Evolutionary conservation across 306 rosid species (phyloP).

Genomic region (Quercus mongolica): DNA sequence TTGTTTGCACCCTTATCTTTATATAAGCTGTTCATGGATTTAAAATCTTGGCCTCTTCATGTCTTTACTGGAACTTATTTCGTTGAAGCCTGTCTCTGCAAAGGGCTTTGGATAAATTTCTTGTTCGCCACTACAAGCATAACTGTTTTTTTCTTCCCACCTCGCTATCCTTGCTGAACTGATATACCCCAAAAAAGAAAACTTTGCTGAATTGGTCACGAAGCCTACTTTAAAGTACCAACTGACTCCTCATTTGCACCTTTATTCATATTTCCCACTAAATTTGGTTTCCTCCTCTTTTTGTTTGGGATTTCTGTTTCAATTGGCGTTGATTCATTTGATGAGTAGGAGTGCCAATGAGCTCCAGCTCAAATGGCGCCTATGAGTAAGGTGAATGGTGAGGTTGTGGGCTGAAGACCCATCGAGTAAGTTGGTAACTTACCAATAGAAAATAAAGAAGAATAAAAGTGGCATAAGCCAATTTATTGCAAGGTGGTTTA

Average conservation of each 20-base stretch:
- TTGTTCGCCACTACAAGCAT: neutral
- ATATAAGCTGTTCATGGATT: neutral
- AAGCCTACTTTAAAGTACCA: neutral
- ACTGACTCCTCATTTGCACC: neutral
- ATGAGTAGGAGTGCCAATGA: too few relatives aligned
- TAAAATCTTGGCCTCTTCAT: neutral
- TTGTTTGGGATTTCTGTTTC: neutral
- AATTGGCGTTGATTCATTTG: neutral
- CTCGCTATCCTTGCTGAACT: too few relatives aligned
- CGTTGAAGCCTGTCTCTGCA: slow-evolving; percentile 21
- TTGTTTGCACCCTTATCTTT: neutral
- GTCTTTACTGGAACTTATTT: slow-evolving; percentile 10
- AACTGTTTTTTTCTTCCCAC: neutral
- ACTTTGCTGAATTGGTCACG: neutral
- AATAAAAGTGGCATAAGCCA: neutral
- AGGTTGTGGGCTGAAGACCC: too few relatives aligned
- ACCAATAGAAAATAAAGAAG: too few relatives aligned
- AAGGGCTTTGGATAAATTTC: neutral
- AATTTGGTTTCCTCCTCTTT: neutral
- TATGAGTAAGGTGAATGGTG: too few relatives aligned
- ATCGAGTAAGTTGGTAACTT: too few relatives aligned
- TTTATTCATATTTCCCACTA: neutral
- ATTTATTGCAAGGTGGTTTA: neutral
- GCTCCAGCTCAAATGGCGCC: too few relatives aligned
- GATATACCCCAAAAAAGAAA: too few relatives aligned